phyloP scores from a whole-genome alignment of 148 eudicot genomes.

The Diospyros kaki region DNA sequence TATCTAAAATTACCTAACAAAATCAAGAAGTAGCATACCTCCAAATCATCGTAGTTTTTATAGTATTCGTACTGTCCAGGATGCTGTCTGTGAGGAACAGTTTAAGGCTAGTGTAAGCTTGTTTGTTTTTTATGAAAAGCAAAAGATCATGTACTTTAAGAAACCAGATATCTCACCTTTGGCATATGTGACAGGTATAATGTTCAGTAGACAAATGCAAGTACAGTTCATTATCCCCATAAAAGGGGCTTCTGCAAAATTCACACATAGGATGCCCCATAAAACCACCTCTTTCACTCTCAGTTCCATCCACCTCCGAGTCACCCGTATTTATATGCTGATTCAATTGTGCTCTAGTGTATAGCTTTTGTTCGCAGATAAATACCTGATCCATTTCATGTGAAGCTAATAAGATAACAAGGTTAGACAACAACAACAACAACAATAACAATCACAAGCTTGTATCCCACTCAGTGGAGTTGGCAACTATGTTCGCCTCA shows the following conservation, averaged over 20 bases:
- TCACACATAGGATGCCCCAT: slow-evolving; percentile 91
- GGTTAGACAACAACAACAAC: neutral
- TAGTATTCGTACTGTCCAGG: slow-evolving; percentile 94
- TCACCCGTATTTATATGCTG: slow-evolving; percentile 87
- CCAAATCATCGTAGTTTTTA: slow-evolving; percentile 86
- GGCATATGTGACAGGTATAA: slow-evolving; percentile 87
- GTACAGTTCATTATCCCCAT: slow-evolving; percentile 94
- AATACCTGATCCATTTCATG: slow-evolving; percentile 57
- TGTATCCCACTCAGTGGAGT: too few relatives aligned
- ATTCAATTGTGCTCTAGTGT: slow-evolving; percentile 71
- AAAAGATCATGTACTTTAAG: neutral
- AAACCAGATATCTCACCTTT: slow-evolving; percentile 47
- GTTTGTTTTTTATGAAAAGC: neutral
- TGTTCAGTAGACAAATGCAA: slow-evolving; percentile 84
- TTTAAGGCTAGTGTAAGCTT: neutral
- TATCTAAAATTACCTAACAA: neutral
- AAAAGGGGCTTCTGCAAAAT: slow-evolving; percentile 77
- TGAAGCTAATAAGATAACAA: slow-evolving; percentile 1
- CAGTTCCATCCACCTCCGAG: slow-evolving; percentile 93
- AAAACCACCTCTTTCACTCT: slow-evolving; percentile 97
- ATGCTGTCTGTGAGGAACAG: slow-evolving; percentile 54
- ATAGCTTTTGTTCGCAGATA: slow-evolving; percentile 93
- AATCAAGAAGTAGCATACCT: slow-evolving; percentile 44
- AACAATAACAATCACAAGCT: neutral
- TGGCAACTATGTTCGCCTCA: too few relatives aligned